Evolutionary conservation across 331 rosid species (phyloP), one percentile per base, ranked within the genome.

Genomic region (Cydonia oblonga): DNA sequence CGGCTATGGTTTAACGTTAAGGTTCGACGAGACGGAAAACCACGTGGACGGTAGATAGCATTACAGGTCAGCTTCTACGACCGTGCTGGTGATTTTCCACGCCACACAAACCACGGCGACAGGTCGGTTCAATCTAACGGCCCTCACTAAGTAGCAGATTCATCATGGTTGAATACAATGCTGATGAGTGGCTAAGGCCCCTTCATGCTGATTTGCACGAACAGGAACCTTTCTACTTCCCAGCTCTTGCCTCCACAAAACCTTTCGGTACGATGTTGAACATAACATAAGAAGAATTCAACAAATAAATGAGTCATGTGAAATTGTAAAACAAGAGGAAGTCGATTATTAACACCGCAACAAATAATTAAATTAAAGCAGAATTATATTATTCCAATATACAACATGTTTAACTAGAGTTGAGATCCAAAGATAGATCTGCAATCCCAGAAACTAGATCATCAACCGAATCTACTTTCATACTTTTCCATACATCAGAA

Each of bases 381-480:
- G n/a, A n/a, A n/a, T n/a, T n/a, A n/a, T n/a, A n/a, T n/a, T n/a
- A n/a, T n/a, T n/a, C 26, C 56, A 28, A 59, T 28, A 58, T 2
- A 13, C 54, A 58, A 1, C 9, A 6, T 35, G 65, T 67, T 51
- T 12, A 76, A 56, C 74, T 60, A 80, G 42, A 40, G 33, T 12
- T 72, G 70, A 67, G 51, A 73, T 77, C 58, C 76, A 91, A 66
- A 62, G 96, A 89, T 42, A 91, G 76, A 57, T 75, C 87, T 49
- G 84, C 81, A 78, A 91, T 71, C 60, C 82, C 83, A 16, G 78
- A 68, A 61, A 83, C 67, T 35, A 86, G 66, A 71, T 64, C 81
- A 30, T 83, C 87, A 15, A 84, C 65, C 4, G 84, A 79, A 42
- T 46, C 82, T 68, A 73, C 84, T 64, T 73, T 66, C 66, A 69